These are phyloP conservation scores for Tranzscheliella williamsii DNA, from an alignment of 1,284 basidiomycete species.

Conservation along the genomic window DNA sequence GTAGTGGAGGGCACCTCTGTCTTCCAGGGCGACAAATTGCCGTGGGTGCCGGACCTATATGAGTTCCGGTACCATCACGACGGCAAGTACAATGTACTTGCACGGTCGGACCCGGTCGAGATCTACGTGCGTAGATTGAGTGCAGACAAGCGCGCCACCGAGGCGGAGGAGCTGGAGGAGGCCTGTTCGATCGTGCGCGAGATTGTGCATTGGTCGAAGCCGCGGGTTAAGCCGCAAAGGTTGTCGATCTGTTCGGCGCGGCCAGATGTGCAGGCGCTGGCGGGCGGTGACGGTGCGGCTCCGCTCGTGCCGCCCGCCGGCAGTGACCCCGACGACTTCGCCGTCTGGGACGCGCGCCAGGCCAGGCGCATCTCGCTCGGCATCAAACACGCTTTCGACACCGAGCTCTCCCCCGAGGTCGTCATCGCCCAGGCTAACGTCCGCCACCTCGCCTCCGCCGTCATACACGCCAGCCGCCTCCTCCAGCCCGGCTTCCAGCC, in stretches of 20 bases:
- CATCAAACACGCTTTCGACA: slow-evolving; percentile 77
- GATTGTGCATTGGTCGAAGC: slow-evolving; percentile 67
- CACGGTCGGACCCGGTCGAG: slow-evolving; percentile 78
- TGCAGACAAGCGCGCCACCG: not conserved
- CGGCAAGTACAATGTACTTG: slow-evolving; percentile 92
- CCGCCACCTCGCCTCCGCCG: slow-evolving; percentile 72
- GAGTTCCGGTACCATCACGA: slow-evolving; percentile 70
- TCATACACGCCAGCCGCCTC: slow-evolving; percentile 78
- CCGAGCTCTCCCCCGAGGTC: slow-evolving; percentile 86
- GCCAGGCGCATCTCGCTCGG: slow-evolving; percentile 81
- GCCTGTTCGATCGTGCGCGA: slow-evolving; percentile 67
- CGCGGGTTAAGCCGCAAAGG: slow-evolving; percentile 5
- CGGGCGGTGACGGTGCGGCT: not conserved
- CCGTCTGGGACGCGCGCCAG: slow-evolving; percentile 86
- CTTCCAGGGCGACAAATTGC: slow-evolving; percentile 66
- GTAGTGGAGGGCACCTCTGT: slow-evolving; percentile 16
- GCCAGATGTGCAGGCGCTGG: not conserved
- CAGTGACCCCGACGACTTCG: slow-evolving; percentile 83
- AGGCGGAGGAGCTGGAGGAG: slow-evolving; percentile 63
- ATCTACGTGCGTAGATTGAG: slow-evolving; percentile 68
- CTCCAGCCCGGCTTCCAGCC: slow-evolving; percentile 55
- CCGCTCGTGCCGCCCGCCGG: slow-evolving; percentile 1
- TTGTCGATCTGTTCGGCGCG: slow-evolving; percentile 10
- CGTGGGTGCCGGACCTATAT: slow-evolving; percentile 83
- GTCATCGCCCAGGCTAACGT: slow-evolving; percentile 92